Evolutionary conservation across 2,329 filamentous ascomycete genomes (phyloP).

Genomic region (Fusarium euwallaceae): DNA sequence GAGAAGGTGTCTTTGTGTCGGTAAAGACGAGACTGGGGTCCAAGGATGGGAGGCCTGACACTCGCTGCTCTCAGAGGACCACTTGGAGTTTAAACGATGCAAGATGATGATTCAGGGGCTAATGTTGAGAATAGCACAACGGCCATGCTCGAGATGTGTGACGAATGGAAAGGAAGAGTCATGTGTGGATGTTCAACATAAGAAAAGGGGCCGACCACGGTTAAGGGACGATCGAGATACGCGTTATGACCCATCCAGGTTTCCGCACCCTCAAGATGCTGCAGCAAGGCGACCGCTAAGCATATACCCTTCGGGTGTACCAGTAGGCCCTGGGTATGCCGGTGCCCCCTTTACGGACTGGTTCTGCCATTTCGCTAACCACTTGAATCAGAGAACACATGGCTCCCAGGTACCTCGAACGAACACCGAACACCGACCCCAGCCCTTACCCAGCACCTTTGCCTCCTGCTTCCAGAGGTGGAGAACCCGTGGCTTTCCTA

Average conservation of each 20-base stretch:
- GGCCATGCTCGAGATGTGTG: conserved; percentile 82
- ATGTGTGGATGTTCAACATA: conserved; percentile 87
- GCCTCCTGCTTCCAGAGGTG: conserved; percentile 55
- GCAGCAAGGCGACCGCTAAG: conserved; percentile 64
- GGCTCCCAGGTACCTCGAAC: conserved; percentile 64
- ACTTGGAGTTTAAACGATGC: background rate
- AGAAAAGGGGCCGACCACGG: conserved; percentile 83
- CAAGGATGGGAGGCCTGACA: background rate
- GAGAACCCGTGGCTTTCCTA: conserved; percentile 70
- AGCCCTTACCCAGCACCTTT: conserved; percentile 62
- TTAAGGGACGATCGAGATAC: conserved; percentile 78
- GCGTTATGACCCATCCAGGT: conserved; percentile 67
- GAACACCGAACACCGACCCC: conserved; percentile 62
- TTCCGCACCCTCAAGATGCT: conserved; percentile 60
- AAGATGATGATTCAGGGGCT: conserved; percentile 42
- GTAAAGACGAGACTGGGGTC: background rate
- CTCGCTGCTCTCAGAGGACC: background rate
- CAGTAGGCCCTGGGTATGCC: conserved; percentile 60
- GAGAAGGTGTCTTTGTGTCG: background rate
- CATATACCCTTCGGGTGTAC: conserved; percentile 62
- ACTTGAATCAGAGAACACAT: conserved; percentile 64
- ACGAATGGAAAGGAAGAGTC: conserved; percentile 84
- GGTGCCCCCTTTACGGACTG: conserved; percentile 60
- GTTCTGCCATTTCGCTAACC: conserved; percentile 65
- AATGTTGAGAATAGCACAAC: conserved; percentile 68